Base-by-base conservation (phyloP, 352 stramenopile genomes). In the Phytophthora pluvialis region DNA sequence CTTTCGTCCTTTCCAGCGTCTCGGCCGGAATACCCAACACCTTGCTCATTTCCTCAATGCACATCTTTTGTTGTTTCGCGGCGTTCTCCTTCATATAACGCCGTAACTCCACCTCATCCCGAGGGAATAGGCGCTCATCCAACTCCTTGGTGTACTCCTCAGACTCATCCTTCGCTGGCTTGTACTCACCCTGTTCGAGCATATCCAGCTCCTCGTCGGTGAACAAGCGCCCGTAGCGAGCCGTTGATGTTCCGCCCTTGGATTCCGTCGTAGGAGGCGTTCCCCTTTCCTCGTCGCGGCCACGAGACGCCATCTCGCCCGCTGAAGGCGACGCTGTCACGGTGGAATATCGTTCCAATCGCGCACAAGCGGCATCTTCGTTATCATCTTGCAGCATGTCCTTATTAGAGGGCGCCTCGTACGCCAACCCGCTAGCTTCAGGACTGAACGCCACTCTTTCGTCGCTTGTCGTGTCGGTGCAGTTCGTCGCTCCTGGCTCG, bases 141-240 rank as follows among this genome's bases (percentile, higher is more conserved):
- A 44, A 44, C 18, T 55, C 47, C 12, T 55, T 44, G 18, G n/a
- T 33, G 47, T 55, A 55, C 47, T 43, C 47, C 12, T 55, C 47
- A 8, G 32, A 9, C 31, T 35, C 31, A 9, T 35, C 31, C 31
- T 9, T 35, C 31, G 31, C 31, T 9, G 9, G 31, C 29, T 31
- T 55, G 18, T 44, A 33, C 15, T 29, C 26, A 28, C 50, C 50
- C 15, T 16, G 12, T 31, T 47, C 50, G 21, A 58, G 35, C 21
- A 29, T 15, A 5, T 32, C 36, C 4, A 48, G 38, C n/a, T 58
- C 36, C 5, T 38, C 4, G 4, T 39, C 49, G 11, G 49, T 55
- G 47, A 42, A 57, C 31, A 57, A 46, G 18, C 49, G 49, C 25
- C 16, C 31, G 9, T 43, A 11, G 49, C 18, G 33, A 15, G 8